Conservation (phyloP, 169 alveolate species). For the Amoebophrya sp. region DNA sequence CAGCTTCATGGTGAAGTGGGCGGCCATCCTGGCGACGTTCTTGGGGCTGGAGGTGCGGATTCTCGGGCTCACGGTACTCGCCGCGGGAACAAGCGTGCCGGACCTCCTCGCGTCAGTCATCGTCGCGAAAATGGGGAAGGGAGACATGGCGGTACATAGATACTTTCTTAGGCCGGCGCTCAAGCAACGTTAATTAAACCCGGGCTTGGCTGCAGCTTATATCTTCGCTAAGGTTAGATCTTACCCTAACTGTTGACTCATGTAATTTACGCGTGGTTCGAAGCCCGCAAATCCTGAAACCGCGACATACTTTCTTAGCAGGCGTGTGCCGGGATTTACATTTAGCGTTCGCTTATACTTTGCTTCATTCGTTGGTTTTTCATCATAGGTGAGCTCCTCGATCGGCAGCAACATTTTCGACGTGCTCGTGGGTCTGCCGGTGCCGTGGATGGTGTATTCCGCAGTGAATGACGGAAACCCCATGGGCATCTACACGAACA, state of each 20-base stretch:
- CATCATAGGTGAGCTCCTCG: no score
- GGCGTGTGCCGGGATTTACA: no score
- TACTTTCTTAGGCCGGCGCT: no score
- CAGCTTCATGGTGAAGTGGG: neutral
- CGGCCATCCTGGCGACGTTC: neutral
- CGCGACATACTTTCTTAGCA: no score
- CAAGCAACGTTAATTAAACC: no score
- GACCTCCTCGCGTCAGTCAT: slow-evolving; percentile 20
- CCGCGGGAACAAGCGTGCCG: slow-evolving; percentile 31
- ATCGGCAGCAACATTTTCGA: slow-evolving; percentile 24
- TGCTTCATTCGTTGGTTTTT: no score
- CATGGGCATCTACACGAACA: neutral
- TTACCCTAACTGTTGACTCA: no score
- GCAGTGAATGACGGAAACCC: neutral
- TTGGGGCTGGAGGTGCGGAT: neutral
- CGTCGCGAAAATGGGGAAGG: slow-evolving; percentile 21
- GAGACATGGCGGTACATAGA: slow-evolving; percentile 30
- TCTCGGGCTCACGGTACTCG: slow-evolving; percentile 24
- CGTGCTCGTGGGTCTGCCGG: slow-evolving; percentile 20
- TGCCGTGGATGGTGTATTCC: slow-evolving; percentile 26
- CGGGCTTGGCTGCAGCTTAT: no score
- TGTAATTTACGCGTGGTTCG: no score
- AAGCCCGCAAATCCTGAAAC: no score
- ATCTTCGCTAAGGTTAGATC: no score
- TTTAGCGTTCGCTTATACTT: no score